Percentiles rank a stretch among this genome's conserved stretches.
Evolutionary conservation across 1,139 yeast species (phyloP).

Genomic region (Pneumocystis canis): DNA sequence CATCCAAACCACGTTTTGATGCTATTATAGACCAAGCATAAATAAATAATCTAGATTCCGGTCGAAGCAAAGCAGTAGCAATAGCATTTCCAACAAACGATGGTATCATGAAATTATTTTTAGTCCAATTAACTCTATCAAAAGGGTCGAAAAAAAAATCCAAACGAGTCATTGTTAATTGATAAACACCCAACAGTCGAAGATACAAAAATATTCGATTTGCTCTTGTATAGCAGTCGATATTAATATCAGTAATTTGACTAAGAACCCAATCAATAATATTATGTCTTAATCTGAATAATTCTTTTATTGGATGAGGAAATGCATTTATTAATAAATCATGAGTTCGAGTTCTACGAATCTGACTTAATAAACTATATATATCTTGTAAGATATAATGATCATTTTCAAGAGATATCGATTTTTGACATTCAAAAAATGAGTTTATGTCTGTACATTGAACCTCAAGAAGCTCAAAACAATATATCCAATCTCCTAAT

Average conservation of each 20-base stretch:
- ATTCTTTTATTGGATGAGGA: constrained; percentile 55
- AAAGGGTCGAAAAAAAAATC: constrained; percentile 39
- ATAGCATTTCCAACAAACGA: constrained; percentile 76
- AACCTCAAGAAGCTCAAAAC: constrained; percentile 59
- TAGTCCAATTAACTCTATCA: constrained; percentile 21
- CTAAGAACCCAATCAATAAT: constrained; percentile 48
- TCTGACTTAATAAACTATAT: constrained; percentile 51
- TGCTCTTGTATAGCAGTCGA: constrained; percentile 44
- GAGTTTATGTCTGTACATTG: constrained; percentile 43
- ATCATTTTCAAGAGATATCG: constrained; percentile 36
- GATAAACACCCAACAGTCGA: constrained; percentile 49
- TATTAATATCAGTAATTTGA: constrained; percentile 49
- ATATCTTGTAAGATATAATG: constrained; percentile 52
- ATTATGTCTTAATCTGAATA: constrained; percentile 54
- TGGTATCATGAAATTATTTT: constrained; percentile 34
- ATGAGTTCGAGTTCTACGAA: constrained; percentile 31
- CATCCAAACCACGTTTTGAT: constrained; percentile 25
- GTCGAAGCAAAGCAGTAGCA: constrained; percentile 58
- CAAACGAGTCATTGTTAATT: constrained; percentile 52
- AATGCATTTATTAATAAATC: constrained; percentile 39
- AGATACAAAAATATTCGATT: constrained; percentile 58
- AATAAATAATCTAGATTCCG: constrained; percentile 60
- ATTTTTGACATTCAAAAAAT: constrained; percentile 44
- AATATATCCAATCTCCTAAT: constrained; percentile 64
- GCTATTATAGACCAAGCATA: constrained; percentile 50